These are phyloP conservation scores for Gastrolobium villosum DNA, from an alignment of 306 rosid species.

Conservation along the genomic window DNA sequence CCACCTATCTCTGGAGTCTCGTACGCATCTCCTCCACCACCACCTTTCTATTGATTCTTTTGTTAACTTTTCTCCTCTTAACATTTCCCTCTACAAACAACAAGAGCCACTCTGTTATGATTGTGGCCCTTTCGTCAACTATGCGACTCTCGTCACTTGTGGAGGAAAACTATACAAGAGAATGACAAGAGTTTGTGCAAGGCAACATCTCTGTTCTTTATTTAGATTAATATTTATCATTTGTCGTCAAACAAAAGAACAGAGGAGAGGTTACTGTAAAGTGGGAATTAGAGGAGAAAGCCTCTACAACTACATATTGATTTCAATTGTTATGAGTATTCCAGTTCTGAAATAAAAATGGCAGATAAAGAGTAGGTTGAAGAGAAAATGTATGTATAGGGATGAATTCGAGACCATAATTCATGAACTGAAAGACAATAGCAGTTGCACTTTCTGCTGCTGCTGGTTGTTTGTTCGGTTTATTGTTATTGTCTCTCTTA, in stretches of 20 bases:
- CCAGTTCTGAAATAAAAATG: conserved; percentile 74
- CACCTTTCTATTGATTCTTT: conserved; percentile 95
- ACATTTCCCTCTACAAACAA: conserved; percentile 53
- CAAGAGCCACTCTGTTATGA: conserved; percentile 31
- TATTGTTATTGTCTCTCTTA: conserved; percentile 60
- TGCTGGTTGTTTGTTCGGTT: conserved; percentile 56
- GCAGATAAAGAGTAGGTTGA: conserved; percentile 79
- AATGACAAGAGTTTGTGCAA: conserved; percentile 39
- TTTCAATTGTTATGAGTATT: conserved; percentile 80
- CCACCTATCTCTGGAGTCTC: conserved; percentile 85
- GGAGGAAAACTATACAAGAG: conserved; percentile 40
- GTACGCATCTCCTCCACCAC: conserved; percentile 96
- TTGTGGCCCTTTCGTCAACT: conserved; percentile 45
- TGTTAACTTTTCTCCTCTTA: conserved; percentile 71
- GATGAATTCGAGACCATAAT: conserved; percentile 68
- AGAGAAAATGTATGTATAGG: conserved; percentile 85
- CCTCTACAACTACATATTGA: conserved; percentile 65
- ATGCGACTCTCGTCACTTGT: conserved; percentile 78
- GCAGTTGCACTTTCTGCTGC: conserved; percentile 62
- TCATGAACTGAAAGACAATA: conserved; percentile 62
- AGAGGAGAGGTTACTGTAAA: conserved; percentile 51
- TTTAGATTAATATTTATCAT: background rate
- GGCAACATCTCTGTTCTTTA: conserved; percentile 38
- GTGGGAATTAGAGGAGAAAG: conserved; percentile 60
- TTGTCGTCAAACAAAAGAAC: conserved; percentile 19